These are phyloP conservation scores for Forsythia suspensa DNA, from an alignment of 257 asterid genomes.

Conservation along the genomic window DNA sequence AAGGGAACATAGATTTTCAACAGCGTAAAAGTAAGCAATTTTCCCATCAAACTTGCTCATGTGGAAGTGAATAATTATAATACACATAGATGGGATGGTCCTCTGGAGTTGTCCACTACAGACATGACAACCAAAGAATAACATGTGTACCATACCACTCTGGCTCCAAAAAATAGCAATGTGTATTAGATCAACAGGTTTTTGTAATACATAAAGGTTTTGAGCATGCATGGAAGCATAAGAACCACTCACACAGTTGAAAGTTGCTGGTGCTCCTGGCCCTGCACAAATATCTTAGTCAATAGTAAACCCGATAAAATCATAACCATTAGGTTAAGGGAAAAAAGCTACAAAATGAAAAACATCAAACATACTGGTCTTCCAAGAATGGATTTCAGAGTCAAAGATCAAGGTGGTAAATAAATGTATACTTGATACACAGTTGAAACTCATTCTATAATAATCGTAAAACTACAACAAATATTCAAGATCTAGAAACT, in stretches of 20 bases:
- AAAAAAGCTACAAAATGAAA: not conserved
- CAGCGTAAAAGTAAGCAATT: not conserved
- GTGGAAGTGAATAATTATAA: not conserved
- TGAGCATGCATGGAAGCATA: not conserved
- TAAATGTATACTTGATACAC: not conserved
- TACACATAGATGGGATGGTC: not conserved
- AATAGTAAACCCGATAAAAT: not conserved
- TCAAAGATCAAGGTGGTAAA: not conserved
- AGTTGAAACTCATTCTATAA: not conserved
- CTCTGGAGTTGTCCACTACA: not conserved
- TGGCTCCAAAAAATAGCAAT: not conserved
- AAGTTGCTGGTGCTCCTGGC: slow-evolving; percentile 83
- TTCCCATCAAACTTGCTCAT: not conserved
- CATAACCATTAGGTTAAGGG: not conserved
- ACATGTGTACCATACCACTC: not conserved
- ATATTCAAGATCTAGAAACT: not conserved
- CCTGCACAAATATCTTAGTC: slow-evolving; percentile 49
- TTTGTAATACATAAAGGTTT: not conserved
- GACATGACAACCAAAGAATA: not conserved
- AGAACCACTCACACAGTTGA: slow-evolving; percentile 73
- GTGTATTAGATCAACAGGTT: not conserved
- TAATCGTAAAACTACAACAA: not conserved
- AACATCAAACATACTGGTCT: not conserved
- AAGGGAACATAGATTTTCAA: not conserved
- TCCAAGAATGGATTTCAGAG: not conserved